phyloP scores from a whole-genome alignment of 352 stramenopile genomes.

The Globisporangium rhizosaccharum region DNA sequence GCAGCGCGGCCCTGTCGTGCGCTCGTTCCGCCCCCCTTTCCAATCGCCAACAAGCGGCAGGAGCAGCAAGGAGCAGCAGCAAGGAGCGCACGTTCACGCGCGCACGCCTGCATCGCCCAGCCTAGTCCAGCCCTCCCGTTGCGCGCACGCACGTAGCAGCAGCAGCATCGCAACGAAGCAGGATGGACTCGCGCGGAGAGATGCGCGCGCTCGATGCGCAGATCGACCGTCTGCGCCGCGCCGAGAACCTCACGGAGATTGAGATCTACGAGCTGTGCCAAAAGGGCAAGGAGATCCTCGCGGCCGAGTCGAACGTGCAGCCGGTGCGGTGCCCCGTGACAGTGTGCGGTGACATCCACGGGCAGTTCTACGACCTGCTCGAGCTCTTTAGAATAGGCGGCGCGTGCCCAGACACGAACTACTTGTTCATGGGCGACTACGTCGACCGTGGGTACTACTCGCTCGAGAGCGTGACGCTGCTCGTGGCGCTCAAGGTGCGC shows the following conservation, averaged over 20 bases:
- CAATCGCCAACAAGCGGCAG: not conserved
- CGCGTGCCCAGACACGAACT: conserved; percentile 84
- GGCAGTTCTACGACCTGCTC: conserved; percentile 87
- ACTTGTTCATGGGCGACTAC: conserved; percentile 90
- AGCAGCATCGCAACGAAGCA: conserved; percentile 3
- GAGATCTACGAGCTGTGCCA: conserved; percentile 88
- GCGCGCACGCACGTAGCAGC: not conserved
- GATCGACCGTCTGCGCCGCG: conserved; percentile 74
- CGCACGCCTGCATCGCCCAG: no score
- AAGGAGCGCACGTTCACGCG: not conserved
- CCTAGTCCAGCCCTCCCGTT: not conserved
- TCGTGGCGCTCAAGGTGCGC: conserved; percentile 83
- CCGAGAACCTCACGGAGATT: conserved; percentile 86
- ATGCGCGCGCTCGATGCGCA: conserved; percentile 86
- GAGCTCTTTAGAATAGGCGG: conserved; percentile 89
- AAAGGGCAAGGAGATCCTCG: conserved; percentile 87
- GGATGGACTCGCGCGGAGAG: conserved; percentile 70
- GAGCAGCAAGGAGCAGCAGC: not conserved
- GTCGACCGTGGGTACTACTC: conserved; percentile 88
- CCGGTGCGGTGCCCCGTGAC: conserved; percentile 82
- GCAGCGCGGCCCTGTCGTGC: not conserved
- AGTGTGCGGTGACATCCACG: conserved; percentile 86
- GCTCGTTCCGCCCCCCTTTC: conserved; percentile 1
- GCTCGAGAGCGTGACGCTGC: conserved; percentile 76
- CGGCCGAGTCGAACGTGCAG: conserved; percentile 83